Conservation (phyloP, 805 yeast species). For the Aciculoconidium aculeatum region DNA sequence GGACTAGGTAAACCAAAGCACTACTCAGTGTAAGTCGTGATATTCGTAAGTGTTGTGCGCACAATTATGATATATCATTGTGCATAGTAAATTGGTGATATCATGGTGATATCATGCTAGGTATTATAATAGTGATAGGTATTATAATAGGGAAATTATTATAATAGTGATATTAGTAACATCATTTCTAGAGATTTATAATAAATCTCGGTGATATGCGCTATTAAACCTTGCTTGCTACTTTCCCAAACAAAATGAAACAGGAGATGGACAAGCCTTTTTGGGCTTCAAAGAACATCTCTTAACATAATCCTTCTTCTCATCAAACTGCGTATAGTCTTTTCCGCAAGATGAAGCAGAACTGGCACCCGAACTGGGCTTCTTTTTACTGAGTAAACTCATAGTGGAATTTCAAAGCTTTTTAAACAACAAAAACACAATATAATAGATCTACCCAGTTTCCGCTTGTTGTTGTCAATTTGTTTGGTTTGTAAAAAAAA, state of each 20-base stretch:
- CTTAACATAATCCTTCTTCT: constrained; percentile 40
- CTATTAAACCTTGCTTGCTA: constrained; percentile 11
- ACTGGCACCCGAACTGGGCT: constrained; percentile 4
- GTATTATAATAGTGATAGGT: background rate
- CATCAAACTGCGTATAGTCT: constrained; percentile 30
- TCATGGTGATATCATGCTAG: constrained; percentile 1
- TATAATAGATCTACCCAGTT: no score
- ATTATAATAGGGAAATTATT: no score
- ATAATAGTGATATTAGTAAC: no score
- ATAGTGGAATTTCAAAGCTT: no score
- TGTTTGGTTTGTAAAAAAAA: no score
- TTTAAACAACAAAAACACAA: no score
- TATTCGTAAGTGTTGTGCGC: no score
- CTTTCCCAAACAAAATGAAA: constrained; percentile 37
- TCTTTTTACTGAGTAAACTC: constrained; percentile 7
- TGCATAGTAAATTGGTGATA: constrained; percentile 1
- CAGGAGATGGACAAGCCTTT: constrained; percentile 17
- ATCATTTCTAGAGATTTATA: background rate
- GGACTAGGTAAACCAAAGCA: no score
- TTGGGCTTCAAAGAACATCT: constrained; percentile 29
- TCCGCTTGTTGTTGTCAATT: no score
- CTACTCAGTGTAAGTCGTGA: no score
- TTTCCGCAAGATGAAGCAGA: constrained; percentile 4
- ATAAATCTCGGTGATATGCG: background rate
- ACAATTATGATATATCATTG: no score